Percentiles rank a stretch among this genome's conserved stretches.
phyloP scores from a whole-genome alignment of 345 rosid genomes.

The Eucalyptus curtisii region DNA sequence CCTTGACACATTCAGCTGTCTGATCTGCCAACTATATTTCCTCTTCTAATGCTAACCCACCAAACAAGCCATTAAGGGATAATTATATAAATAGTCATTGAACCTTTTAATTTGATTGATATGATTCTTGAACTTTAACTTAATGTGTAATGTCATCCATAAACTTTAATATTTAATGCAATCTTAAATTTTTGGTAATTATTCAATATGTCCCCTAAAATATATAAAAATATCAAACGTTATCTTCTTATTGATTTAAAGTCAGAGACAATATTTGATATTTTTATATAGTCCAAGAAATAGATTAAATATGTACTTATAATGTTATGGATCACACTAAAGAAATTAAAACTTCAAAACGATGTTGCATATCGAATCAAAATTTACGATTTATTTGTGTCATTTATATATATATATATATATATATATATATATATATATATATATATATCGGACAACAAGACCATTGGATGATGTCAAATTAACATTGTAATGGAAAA shows the following conservation, averaged over 20 bases:
- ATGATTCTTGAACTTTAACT: rapidly evolving
- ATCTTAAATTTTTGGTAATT: not conserved
- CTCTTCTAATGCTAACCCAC: not conserved
- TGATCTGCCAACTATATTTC: not conserved
- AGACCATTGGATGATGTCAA: not conserved
- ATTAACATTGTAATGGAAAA: not conserved
- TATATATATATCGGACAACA: too few species aligned
- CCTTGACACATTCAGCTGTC: not conserved
- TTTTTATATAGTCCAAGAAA: too few species aligned
- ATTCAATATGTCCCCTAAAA: not conserved
- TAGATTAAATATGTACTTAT: rapidly evolving
- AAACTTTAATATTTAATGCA: too few species aligned
- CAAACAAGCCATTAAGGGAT: not conserved
- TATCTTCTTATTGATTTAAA: not conserved
- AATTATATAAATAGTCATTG: not conserved
- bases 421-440: too few species aligned
- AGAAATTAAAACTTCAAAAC: rapidly evolving
- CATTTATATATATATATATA: not conserved
- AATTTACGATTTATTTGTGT: not conserved
- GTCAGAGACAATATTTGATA: rapidly evolving
- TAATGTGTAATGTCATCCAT: too few species aligned
- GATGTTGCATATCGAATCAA: rapidly evolving
- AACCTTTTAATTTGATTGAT: not conserved
- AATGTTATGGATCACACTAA: rapidly evolving
- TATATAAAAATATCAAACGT: not conserved